These are phyloP conservation scores for Paratrypanosoma confusum DNA, from an alignment of 208 protist species.

Conservation along the genomic window DNA sequence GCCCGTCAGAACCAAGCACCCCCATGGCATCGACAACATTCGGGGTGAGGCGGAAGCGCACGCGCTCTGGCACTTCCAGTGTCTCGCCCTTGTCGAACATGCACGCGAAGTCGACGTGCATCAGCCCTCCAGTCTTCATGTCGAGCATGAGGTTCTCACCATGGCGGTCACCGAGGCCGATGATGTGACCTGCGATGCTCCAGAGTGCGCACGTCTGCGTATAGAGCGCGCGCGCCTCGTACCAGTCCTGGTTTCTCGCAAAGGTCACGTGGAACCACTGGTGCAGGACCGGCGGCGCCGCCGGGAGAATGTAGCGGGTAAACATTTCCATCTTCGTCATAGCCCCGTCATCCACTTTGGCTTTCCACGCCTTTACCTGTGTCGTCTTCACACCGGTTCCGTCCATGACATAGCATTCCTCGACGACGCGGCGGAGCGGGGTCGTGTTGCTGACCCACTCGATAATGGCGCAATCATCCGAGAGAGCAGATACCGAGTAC, in stretches of 20 bases:
- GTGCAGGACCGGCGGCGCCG: conserved; percentile 83
- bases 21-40: conserved; percentile 96
- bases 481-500: conserved; percentile 84
- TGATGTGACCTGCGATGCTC: conserved; percentile 94
- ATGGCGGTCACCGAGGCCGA: conserved; percentile 91
- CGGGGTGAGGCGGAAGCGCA: conserved; percentile 95
- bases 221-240: conserved; percentile 74
- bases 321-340: conserved; percentile 63
- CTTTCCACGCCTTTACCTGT: conserved; percentile 57
- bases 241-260: conserved; percentile 80
- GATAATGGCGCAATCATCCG: conserved; percentile 88
- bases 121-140: conserved; percentile 59
- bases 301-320: conserved; percentile 61
- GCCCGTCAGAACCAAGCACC: conserved; percentile 85
- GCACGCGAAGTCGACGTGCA: conserved; percentile 94
- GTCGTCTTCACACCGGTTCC: conserved; percentile 45
- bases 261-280: conserved; percentile 90
- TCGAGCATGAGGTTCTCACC: conserved; percentile 95
- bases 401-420: conserved; percentile 63
- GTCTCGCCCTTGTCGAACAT: conserved; percentile 95
- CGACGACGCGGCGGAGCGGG: conserved; percentile 68
- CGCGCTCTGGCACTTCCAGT: conserved; percentile 88
- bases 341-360: conserved; percentile 43
- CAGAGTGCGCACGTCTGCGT: conserved; percentile 85
- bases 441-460: conserved; percentile 91